Base-by-base conservation (phyloP, 495 filamentous ascomycete genomes). In the Penicillium canariense region DNA sequence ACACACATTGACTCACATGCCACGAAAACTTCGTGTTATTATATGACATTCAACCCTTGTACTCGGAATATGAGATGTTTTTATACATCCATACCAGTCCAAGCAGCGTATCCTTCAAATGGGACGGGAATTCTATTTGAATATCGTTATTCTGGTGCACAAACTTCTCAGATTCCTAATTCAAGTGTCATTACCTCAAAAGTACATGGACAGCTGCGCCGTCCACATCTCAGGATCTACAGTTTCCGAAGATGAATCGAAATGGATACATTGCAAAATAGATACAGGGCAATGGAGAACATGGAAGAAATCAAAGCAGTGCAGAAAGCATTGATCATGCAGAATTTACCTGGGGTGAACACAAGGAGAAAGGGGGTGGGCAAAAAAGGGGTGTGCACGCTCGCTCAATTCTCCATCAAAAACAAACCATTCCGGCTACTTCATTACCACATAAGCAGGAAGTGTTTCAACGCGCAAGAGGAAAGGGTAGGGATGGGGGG, bases 371-470 rank as follows among this genome's bases (percentile, higher is more conserved):
- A 48, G 60, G 52, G 57, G 27, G 17, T 14, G 31, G 52, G 44
- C 58, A 61, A 44, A 28, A 43, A 59, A 52, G 52, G 42, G 50
- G 50, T 27, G 52, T 66, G 57, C 61, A 61, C 61, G 64, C 64
- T 65, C 62, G 65, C 65, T 68, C 56, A 61, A 60, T 50, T 66
- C 54, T 63, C 62, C 54, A 61, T 55, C 50, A 53, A 44, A 61
- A 50, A 53, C 18, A 28, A 46, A 45, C 55, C 51, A 59, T 58
- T 50, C 48, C 28, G 54, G 53, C 47, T 58, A 42, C 45, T 54
- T 58, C 54, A 68, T 68, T 63, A 66, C 52, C 62, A 56, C 56
- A 60, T 61, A 48, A 56, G 6, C n/a, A 46, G 43, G 43, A 46
- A 46, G 25, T 2, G 2, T 31, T 17, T 28, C 7, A 18, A 46